Base-by-base conservation (phyloP, 495 filamentous ascomycete species). In the Penicillium diatomitis region DNA sequence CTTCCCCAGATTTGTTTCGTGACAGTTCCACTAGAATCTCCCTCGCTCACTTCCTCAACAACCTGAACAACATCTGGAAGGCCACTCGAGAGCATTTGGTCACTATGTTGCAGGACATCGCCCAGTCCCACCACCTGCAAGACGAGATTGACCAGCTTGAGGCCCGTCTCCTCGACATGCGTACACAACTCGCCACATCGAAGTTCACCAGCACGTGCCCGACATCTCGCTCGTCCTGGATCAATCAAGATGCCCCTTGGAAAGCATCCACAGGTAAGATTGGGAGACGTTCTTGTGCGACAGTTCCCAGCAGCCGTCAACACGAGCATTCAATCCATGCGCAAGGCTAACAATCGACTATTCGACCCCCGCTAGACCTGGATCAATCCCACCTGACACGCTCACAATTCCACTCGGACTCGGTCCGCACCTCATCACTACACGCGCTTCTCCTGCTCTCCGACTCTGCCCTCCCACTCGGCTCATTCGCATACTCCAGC, bases 401-500 rank as follows among this genome's bases (percentile, higher is more conserved):
- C 49, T 54, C 50, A 44, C 52, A 54, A 46, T 52, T 54, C 38
- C 45, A 38, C 32, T 11, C 56, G 32, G 30, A 46, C 27, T 27
- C 44, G 27, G 45, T 53, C 50, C 50, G 45, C 32, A 28, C 45
- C 31, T 51, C 57, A n/a, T 58, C 60, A 4, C 57, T 63, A 31
- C 92, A 96, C 68, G 80, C 87, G 48, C 84, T 96, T 51, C 83
- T 97, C 44, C 80, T 96, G 8, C 85, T 99, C 56, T 85, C 92
- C 33, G 92, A 99, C 75, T 95, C 92, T 6, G 92, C 92, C 35
- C 83, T 99, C 6, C 92, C 92, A 6, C 74, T 99, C 0, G 94
- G 94, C 58, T 94, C 90, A 37, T 99, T 99, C 70, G 92, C 92
- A 52, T 99, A 95, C 78, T 90, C 85, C 72, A 86, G 79, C 55